These are phyloP conservation scores for Dothiorella sarmentorum DNA, from an alignment of 2,329 filamentous ascomycete genomes.

Conservation along the genomic window DNA sequence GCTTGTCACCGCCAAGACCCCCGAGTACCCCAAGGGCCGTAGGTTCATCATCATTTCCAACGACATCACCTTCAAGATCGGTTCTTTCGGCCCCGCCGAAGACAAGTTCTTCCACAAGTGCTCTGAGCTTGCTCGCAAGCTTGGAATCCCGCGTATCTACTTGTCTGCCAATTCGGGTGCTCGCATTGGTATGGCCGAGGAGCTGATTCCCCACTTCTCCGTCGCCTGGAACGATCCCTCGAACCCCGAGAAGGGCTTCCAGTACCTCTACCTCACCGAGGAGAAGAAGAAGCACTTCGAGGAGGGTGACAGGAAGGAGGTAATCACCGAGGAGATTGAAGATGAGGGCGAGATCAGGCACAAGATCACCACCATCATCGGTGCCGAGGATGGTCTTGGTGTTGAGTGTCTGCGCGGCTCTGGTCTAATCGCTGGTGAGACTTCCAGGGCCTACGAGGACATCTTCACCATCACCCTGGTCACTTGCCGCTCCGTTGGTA, in stretches of 20 bases:
- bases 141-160: conserved; percentile 96
- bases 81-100: conserved; percentile 93
- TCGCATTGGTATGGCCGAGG: conserved; percentile 92
- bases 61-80: conserved; percentile 99
- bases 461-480: conserved; percentile 98
- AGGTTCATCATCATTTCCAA: conserved; percentile 97
- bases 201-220: conserved; percentile 94
- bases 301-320: conserved; percentile 68
- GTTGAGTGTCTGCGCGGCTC: conserved; percentile 97
- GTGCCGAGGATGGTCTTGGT: conserved; percentile 91
- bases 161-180: conserved; percentile 98
- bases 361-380: conserved; percentile 91
- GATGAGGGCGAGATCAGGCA: conserved; percentile 87
- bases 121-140: conserved; percentile 88
- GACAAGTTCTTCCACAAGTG: conserved; percentile 99
- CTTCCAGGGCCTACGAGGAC: conserved; percentile 94
- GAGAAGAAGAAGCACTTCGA: conserved; percentile 84
- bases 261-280: conserved; percentile 90
- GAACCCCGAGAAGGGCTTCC: conserved; percentile 86
- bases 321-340: conserved; percentile 81
- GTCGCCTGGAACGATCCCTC: conserved; percentile 88
- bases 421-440: conserved; percentile 96
- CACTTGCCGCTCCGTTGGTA: conserved; percentile 97
- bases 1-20: conserved; percentile 90
- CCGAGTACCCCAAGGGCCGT: conserved; percentile 88